Evolutionary conservation across 2,329 filamentous ascomycete species (phyloP), one percentile per base, ranked within the genome.

Genomic region (Pseudocercospora macadamiae): DNA sequence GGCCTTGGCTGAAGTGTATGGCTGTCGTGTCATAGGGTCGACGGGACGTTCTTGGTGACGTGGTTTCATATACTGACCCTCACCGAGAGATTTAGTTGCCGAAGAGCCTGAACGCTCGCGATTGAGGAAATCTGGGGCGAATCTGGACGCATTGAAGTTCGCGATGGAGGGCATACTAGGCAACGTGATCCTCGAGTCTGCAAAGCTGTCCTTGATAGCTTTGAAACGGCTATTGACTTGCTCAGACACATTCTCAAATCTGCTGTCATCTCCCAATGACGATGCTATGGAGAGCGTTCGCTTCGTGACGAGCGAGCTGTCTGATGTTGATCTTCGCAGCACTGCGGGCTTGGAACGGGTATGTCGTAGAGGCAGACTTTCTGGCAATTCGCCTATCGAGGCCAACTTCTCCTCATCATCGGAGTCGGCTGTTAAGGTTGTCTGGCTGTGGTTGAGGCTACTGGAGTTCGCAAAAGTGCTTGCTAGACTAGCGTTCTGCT

Each of bases 211-310:
- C 70, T 87, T 89, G 72, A 97, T 90, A 3, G 93, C 93, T 76
- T 96, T 96, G 70, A 95, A 82, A 39, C 93, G 84, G 66, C 89
- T 91, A 69, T 97, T 97, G 65, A 93, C 89, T 78, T 95, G 90
- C 61, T 91, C 89, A 42, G 87, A 85, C 10, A 96, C 86, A 73
- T 95, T 82, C 51, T 89, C 85, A 73, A 95, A 97, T 44, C 88
- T 83, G 36, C 86, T 85, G 67, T 93, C 90, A 70, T 97, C 91
- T 1, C 93, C 93, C 0, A 96, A 81, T 0, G 91, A 96, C 0
- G 92, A 95, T 0, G 89, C 87, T 23, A 87, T 82, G 0, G 93
- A 96, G 2, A 92, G 78, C 3, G 85, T 87, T 65, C 90, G 86
- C 66, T 89, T 89, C 14, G 95, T 81, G 16, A 81, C 77, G 60